Evolutionary conservation across 225 moss, liverwort and hornwort genomes (phyloP).

Genomic region (Marchantia paleacea): DNA sequence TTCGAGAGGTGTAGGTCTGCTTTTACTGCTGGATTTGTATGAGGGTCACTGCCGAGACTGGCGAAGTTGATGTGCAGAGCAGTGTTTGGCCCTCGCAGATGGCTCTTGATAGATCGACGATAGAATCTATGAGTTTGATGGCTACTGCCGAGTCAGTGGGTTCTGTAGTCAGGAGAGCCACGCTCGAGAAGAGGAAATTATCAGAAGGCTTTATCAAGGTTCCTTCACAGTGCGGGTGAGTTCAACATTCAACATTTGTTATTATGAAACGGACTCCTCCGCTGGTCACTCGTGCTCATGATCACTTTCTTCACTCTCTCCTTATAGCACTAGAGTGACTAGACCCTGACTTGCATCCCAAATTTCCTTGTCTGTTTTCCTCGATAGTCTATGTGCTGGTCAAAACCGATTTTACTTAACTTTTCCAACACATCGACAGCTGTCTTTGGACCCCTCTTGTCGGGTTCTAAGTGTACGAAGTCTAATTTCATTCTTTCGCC

Average conservation of each 20-base stretch:
- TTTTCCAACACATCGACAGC: too few relatives aligned
- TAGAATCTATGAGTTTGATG: neutral
- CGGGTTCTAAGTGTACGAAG: too few relatives aligned
- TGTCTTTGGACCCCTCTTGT: too few relatives aligned
- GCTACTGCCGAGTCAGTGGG: constrained; percentile 11
- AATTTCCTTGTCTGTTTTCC: neutral
- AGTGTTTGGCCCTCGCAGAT: neutral
- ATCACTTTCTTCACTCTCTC: neutral
- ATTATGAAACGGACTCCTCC: neutral
- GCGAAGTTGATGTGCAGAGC: too few relatives aligned
- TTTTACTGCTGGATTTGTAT: too few relatives aligned
- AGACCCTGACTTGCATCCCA: neutral
- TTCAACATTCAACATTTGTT: neutral
- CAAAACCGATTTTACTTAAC: neutral
- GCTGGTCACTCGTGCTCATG: neutral
- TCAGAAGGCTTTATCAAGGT: constrained; percentile 7
- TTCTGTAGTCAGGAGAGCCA: neutral
- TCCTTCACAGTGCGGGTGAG: neutral
- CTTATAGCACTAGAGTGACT: neutral
- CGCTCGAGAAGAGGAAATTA: neutral
- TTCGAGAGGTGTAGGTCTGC: too few relatives aligned
- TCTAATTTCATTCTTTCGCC: too few relatives aligned
- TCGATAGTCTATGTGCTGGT: neutral
- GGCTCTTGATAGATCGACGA: neutral
- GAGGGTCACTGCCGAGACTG: too few relatives aligned